Evolutionary conservation across 139 green algal species (phyloP), one percentile per base, ranked within the genome.

Genomic region (Chlamydomonas eustigma): DNA sequence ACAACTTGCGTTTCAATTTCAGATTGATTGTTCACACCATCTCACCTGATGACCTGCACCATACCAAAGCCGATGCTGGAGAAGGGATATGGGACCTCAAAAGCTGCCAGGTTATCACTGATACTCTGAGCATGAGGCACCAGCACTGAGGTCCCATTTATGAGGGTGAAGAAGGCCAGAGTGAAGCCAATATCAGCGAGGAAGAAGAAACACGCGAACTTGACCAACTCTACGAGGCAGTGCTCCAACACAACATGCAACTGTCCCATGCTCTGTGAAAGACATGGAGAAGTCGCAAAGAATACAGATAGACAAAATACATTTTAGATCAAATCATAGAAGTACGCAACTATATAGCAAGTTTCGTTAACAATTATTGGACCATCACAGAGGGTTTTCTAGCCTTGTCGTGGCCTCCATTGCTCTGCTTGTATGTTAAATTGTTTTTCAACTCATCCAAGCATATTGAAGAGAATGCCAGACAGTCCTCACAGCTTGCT

Each of bases 151-250:
- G 69, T 71, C 25, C 82, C 82, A 4, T 76, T 76, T 6, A 77
- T 34, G 36, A 86, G 71, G 0, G 83, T 79, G 81, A 78, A 88
- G 72, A 90, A 87, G n/a, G 85, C 85, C 1, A 90, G 71, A 2
- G 85, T 80, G 76, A 86, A 90, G 50, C 80, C 83, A 31, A 90
- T 73, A 68, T 90, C 83, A 64, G 77, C 69, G 39, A 87, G 37
- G 12, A 84, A 50, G 77, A 80, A 90, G 35, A 83, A 28, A 35
- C 25, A 34, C 30, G 75, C 65, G 67, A 85, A 90, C 73, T 83
- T 81, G 63, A 81, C 12, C n/a, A 90, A 52, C 37, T 85, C 76
- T 30, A 67, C 18, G 5, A 81, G 44, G 78, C 82, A 83, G 39
- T 52, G 38, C 80, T 90, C 85, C 31, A 90, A 32, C 12, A 87